These are phyloP conservation scores for Leccinum pachyderme DNA, from an alignment of 1,284 basidiomycete genomes.

Conservation along the genomic window DNA sequence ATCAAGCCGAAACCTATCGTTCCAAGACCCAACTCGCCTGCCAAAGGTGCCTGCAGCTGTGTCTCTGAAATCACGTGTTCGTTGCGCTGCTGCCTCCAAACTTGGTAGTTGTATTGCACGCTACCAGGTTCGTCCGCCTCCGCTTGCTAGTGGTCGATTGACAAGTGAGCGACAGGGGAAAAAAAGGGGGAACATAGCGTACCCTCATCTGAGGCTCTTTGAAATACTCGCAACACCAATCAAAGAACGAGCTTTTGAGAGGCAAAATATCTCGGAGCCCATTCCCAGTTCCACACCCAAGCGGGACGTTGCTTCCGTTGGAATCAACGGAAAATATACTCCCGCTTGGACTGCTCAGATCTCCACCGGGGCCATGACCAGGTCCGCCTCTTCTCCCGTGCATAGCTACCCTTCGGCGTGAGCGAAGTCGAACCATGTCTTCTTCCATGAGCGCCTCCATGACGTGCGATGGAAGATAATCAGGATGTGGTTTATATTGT, in stretches of 20 bases:
- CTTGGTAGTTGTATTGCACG: conserved; percentile 90
- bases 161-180: conserved; percentile 9
- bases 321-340: conserved; percentile 76
- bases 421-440: conserved; percentile 82
- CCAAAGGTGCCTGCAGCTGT: conserved; percentile 62
- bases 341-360: conserved; percentile 61
- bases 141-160: conserved; percentile 58
- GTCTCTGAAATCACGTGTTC: conserved; percentile 80
- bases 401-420: conserved; percentile 53
- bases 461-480: conserved; percentile 70
- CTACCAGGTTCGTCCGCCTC: conserved; percentile 96
- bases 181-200: conserved; percentile 30
- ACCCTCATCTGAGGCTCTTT: conserved; percentile 98
- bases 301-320: conserved; percentile 53
- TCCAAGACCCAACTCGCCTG: conserved; percentile 53
- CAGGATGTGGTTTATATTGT: conserved; percentile 34
- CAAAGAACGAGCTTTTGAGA: conserved; percentile 89
- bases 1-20: background rate
- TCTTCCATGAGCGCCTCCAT: conserved; percentile 88
- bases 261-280: conserved; percentile 77
- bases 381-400: conserved; percentile 37
- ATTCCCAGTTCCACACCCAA: conserved; percentile 71
- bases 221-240: conserved; percentile 98
- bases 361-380: conserved; percentile 18
- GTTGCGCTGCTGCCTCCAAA: conserved; percentile 93